Base-by-base conservation (phyloP, 805 yeast species). In the Soucietia sequanensis region DNA sequence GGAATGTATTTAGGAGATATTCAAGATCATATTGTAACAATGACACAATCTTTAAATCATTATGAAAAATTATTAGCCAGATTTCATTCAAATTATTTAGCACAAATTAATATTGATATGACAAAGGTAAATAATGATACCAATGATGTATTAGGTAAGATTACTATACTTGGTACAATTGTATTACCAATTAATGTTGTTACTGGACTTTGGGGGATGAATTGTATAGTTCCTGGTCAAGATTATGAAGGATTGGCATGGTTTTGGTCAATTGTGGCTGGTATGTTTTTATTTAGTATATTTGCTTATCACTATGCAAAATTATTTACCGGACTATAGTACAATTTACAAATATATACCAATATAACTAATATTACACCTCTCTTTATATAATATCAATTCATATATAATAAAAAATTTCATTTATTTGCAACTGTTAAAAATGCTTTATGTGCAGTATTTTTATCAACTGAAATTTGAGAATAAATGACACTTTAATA, bases 141-240 rank as follows among this genome's bases (percentile, higher is more conserved):
- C 78, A 93, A 93, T 58, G 98, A 93, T 56, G 95, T 90, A 2
- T 72, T 91, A 52, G 95, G 97, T 8, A 88, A 90, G 56, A 87
- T 91, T 37, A 87, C 98, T 3, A 82, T 90, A 27, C 63, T 91
- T 43, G 99, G 98, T 74, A 88, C 98, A 0, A 87, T 93, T 37
- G 96, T 93, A 14, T 67, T 93, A 39, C 99, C 99, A 3, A 78
- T 93, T 76, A 93, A 93, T 55, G 87, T 93, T 36, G 83, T 93
- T 15, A 93, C 99, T 0, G 99, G 99, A 14, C 65, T 93, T 30
- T 93, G 98, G 98, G 99, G 99, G 37, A 93, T 93, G 99, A 93
- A 93, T 64, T 95, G 93, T 46, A 51, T 87, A 8, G 99, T 93
- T 23, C 99, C 99, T 0, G 99, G 99, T 0, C 98, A 91, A 56